Evolutionary conservation across 1,139 yeast genomes (phyloP), one percentile per base, ranked within the genome.

Genomic region (Spathaspora sp.): DNA sequence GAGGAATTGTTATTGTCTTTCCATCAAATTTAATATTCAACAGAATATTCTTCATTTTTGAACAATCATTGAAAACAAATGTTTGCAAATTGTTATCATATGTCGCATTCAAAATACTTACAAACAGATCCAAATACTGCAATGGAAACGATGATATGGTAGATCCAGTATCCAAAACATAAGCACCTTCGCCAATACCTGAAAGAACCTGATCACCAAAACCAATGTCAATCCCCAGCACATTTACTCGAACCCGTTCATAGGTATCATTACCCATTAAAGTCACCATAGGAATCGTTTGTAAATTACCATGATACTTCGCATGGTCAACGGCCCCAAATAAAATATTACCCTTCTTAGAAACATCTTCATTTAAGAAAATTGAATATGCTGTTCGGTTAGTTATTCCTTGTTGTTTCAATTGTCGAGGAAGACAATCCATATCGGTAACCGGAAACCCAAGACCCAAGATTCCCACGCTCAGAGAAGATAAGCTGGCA

Each of bases 381-480:
- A 71, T 56, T 4, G 74, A 68, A 55, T 67, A 71, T 29, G 70
- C 67, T 38, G 51, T 53, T 48, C 75, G 74, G 25, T 71, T 50
- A 49, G 81, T 84, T 9, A 71, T 51, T 0, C 89, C 90, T 46
- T 60, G 56, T 26, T 48, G 49, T 44, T 54, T 60, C 52, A 70
- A 56, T 31, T 31, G 16, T 7, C 4, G 4, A 31, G 36, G 17
- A 31, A 31, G 36, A 31, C 7, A 11, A 6, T 3, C 13, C 27
- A n/a, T n/a, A n/a, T n/a, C n/a, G n/a, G n/a, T n/a, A n/a, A n/a
- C n/a, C n/a, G 44, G 41, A 27, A 50, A 49, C 8, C 59, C 59
- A 41, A 61, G 48, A 13, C 65, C 66, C n/a, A 60, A 47, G 23
- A 58, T 26, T 20, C 64, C 63, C 25, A 25, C 31, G 3, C 13